Conservation (phyloP, 2,329 filamentous ascomycete species). For the Arthrobotrys pseudoclavata region DNA sequence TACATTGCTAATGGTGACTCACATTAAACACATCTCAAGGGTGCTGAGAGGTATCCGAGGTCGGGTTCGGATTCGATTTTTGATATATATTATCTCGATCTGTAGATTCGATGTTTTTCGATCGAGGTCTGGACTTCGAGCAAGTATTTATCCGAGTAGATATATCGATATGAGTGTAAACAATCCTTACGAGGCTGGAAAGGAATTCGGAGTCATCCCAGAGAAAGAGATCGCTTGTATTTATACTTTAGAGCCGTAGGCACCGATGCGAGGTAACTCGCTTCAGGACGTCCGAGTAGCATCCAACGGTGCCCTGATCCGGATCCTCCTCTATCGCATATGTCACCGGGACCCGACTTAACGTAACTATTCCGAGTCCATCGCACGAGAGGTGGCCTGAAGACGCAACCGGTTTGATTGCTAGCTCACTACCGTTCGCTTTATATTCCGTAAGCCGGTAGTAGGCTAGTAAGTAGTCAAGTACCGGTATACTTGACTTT, state of each 20-base stretch:
- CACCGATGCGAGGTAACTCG: not conserved
- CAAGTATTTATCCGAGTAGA: not conserved
- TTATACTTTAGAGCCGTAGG: not conserved
- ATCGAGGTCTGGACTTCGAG: not conserved
- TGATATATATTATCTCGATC: not conserved
- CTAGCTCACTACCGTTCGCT: not conserved
- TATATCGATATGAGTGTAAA: not conserved
- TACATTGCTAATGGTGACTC: slow-evolving; percentile 2
- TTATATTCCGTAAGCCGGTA: not conserved
- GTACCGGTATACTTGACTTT: not conserved
- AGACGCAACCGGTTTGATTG: slow-evolving; percentile 1
- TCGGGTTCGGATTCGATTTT: not conserved
- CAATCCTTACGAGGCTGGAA: not conserved
- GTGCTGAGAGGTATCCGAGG: not conserved
- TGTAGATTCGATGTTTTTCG: not conserved
- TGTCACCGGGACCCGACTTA: slow-evolving; percentile 2
- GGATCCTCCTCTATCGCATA: slow-evolving; percentile 21
- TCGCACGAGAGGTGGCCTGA: not conserved
- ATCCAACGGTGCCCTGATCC: slow-evolving; percentile 6
- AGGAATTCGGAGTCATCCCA: slow-evolving; percentile 1
- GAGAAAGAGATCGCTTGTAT: slow-evolving; percentile 1
- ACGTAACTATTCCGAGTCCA: slow-evolving; percentile 10
- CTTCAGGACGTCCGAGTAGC: not conserved
- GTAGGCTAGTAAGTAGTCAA: not conserved
- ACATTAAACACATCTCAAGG: slow-evolving; percentile 54